A percentile compares a stretch with the other conserved stretches of the same genome.
These are phyloP conservation scores for Lenzites betulinus DNA, from an alignment of 768 basidiomycete genomes.

Conservation along the genomic window DNA sequence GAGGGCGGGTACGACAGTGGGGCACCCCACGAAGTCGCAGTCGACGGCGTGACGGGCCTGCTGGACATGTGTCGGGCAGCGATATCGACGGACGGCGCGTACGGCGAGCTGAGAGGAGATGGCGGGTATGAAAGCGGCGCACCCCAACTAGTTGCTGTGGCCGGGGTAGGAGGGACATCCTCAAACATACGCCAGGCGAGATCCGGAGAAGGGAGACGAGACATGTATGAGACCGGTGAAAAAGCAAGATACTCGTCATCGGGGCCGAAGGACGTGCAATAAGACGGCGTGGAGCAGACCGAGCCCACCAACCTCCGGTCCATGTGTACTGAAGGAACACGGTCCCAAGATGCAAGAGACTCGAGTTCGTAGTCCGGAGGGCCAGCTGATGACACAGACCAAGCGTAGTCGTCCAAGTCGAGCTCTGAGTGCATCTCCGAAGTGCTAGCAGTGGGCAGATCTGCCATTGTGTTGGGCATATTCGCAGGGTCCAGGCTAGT, in stretches of 20 bases:
- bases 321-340: conserved; percentile 56
- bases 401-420: conserved; percentile 65
- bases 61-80: conserved; percentile 39
- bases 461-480: conserved; percentile 46
- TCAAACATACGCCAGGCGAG: conserved; percentile 57
- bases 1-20: conserved; percentile 45
- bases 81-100: conserved; percentile 42
- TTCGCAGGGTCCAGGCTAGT: conserved; percentile 53
- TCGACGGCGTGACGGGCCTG: conserved; percentile 45
- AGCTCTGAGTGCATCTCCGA: conserved; percentile 41
- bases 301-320: conserved; percentile 57
- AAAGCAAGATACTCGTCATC: conserved; percentile 45
- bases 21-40: conserved; percentile 53
- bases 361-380: conserved; percentile 47
- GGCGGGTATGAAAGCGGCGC: conserved; percentile 40
- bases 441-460: conserved; percentile 27
- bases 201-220: conserved; percentile 57
- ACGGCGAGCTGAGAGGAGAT: conserved; percentile 30
- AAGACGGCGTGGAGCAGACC: conserved; percentile 54
- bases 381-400: conserved; percentile 72
- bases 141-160: conserved; percentile 51
- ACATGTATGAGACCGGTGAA: conserved; percentile 37
- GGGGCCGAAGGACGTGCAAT: conserved; percentile 59
- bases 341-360: conserved; percentile 41
- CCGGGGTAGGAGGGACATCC: conserved; percentile 52